Base-by-base conservation (phyloP, 768 basidiomycete species). In the Suillus decipiens region DNA sequence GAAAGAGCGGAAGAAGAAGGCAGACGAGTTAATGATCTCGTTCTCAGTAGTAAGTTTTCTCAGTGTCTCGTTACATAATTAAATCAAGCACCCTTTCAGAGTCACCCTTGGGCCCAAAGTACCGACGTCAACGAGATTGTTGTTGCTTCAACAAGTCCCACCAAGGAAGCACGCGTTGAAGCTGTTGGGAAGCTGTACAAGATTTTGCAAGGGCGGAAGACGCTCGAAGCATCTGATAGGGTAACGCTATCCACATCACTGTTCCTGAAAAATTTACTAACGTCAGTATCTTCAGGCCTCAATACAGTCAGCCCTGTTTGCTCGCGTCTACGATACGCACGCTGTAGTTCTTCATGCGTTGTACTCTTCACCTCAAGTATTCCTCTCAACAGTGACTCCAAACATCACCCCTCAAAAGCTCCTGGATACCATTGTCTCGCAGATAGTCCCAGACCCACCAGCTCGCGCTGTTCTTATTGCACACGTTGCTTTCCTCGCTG, bases 301-400 rank as follows among this genome's bases (percentile, higher is more conserved):
- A 2, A 75, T 89, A 22, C 80, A 79, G n/a, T 81, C 84, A 2
- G 87, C 89, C 0, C 76, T 98, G 5, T 72, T 89, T 36, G 83
- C 87, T 15, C 86, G 92, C 2, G 76, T 93, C 4, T 82, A 87
- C 57, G 95, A 96, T 67, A 79, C 82, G 8, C 81, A 86, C 34
- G 63, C 76, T 1, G 69, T 75, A 2, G 89, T 97, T 33, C 73
- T 95, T 14, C 80, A 88, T 51, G 84, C 82, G 0, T 78, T 97
- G 10, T 96, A 95, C 74, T 78, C 78, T 2, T 75, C 80, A 1
- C 79, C 86, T 0, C 71, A 77, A 6, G 50, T 74, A 2, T 73
- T 90, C 50, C 74, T 84, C 3, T 80, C 84, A 1, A 72, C 77
- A 1, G 54, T 71, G 0, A 45, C 43, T 28, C 56, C 67, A 1